Percentiles rank a stretch among this genome's conserved stretches.
These are phyloP conservation scores for Discostella stelligera DNA, from an alignment of 352 stramenopile species.

Conservation along the genomic window DNA sequence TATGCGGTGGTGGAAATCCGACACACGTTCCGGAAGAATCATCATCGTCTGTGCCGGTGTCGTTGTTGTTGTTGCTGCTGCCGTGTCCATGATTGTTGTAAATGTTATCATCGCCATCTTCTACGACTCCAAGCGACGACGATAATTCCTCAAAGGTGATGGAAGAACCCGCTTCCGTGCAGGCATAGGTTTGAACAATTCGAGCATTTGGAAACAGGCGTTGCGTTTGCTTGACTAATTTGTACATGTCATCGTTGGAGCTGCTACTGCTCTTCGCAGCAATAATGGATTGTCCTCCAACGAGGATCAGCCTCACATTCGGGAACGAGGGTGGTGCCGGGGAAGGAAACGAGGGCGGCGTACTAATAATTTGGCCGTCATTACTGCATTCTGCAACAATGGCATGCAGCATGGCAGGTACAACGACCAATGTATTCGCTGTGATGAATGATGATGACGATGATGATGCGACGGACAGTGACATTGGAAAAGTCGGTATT, in stretches of 20 bases:
- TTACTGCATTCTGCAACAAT: constrained; percentile 34
- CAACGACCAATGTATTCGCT: constrained; percentile 82
- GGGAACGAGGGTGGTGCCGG: constrained; percentile 20
- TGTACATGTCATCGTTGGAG: neutral
- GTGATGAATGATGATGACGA: neutral
- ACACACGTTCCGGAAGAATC: constrained; percentile 51
- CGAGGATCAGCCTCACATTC: constrained; percentile 74
- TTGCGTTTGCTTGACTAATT: constrained; percentile 37
- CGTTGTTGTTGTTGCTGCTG: neutral
- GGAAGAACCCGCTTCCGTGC: constrained; percentile 83
- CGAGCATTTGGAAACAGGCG: constrained; percentile 71
- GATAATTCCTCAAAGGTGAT: constrained; percentile 80
- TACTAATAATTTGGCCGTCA: constrained; percentile 10
- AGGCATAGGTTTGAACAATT: constrained; percentile 85
- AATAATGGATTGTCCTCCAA: constrained; percentile 78
- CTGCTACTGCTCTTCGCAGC: neutral
- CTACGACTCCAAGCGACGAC: constrained; percentile 15
- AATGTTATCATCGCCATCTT: neutral
- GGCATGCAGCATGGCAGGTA: constrained; percentile 82
- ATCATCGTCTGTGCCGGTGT: neutral
- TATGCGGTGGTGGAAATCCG: constrained; percentile 62
- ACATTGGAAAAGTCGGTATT: constrained; percentile 20
- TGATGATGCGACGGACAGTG: constrained; percentile 68
- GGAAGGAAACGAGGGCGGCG: neutral
- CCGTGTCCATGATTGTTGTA: neutral